Evolutionary conservation across 495 filamentous ascomycete species (phyloP).

Genomic region (Xylaria castorea): DNA sequence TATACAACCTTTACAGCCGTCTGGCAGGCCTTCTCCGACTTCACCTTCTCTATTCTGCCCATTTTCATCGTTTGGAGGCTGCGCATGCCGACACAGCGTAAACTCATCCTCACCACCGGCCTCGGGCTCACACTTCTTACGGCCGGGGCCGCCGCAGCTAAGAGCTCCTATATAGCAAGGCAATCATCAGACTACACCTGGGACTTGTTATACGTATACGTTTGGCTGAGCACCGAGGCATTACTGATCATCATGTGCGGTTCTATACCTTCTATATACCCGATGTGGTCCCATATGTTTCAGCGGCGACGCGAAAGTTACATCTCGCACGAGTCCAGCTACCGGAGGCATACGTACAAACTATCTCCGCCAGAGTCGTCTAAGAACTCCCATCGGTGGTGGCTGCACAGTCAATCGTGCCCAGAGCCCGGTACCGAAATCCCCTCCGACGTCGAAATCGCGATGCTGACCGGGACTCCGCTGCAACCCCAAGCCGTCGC

Average conservation of each 20-base stretch:
- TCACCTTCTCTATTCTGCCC: slow-evolving; percentile 14
- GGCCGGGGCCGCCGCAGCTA: not conserved
- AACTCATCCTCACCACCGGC: slow-evolving; percentile 1
- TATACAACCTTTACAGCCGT: slow-evolving; percentile 8
- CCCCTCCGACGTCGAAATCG: not conserved
- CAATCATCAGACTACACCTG: not conserved
- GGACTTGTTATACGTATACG: not conserved
- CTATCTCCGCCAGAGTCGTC: not conserved
- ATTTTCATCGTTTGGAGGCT: slow-evolving; percentile 17
- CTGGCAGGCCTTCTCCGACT: slow-evolving; percentile 8
- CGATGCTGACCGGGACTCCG: slow-evolving; percentile 11
- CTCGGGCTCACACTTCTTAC: slow-evolving; percentile 17
- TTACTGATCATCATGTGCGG: slow-evolving; percentile 18
- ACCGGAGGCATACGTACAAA: not conserved
- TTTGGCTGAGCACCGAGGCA: slow-evolving; percentile 2
- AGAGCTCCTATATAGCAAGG: slow-evolving; percentile 9
- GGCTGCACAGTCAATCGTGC: not conserved
- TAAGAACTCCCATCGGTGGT: not conserved
- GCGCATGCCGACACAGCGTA: slow-evolving; percentile 6
- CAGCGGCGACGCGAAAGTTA: not conserved
- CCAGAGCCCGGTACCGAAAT: not conserved
- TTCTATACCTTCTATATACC: slow-evolving; percentile 15
- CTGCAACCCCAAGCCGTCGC: slow-evolving; percentile 5
- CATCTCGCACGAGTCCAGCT: not conserved
- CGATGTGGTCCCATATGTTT: not conserved